phyloP scores from a whole-genome alignment of 768 basidiomycete species.

The Mrakia frigida region DNA sequence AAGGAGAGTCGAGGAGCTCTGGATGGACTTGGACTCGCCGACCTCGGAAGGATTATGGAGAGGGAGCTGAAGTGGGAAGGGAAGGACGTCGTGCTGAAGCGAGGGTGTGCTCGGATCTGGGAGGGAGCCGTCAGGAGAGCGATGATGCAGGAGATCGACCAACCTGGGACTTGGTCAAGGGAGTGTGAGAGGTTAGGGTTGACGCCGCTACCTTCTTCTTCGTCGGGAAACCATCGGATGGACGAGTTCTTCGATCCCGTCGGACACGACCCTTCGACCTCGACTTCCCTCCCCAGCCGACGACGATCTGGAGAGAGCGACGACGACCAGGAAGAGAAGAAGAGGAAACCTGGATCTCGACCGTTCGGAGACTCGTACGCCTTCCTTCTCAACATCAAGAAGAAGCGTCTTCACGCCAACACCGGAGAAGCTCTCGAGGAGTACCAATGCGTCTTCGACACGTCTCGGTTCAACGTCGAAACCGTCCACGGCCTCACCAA shows the following conservation, averaged over 20 bases:
- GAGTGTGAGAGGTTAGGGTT: neutral
- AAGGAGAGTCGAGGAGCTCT: neutral
- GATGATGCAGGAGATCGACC: constrained; percentile 12
- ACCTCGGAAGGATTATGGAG: neutral
- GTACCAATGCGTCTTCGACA: constrained; percentile 9
- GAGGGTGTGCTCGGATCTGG: neutral
- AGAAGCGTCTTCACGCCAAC: constrained; percentile 10
- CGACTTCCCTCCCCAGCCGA: neutral
- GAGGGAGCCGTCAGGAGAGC: constrained; percentile 12
- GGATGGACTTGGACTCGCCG: neutral
- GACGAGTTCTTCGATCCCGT: neutral
- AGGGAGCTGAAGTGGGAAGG: constrained; percentile 11
- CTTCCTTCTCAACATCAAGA: constrained; percentile 13
- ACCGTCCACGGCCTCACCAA: constrained; percentile 5
- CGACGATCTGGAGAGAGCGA: neutral
- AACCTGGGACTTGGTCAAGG: constrained; percentile 8
- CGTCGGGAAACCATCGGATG: neutral
- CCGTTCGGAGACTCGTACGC: neutral
- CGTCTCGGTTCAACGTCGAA: neutral
- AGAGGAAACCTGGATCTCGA: neutral
- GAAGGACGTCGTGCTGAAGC: constrained; percentile 8
- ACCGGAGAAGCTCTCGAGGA: neutral
- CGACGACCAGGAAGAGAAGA: neutral
- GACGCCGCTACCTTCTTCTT: neutral
- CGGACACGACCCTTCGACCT: neutral